Evolutionary conservation across 179 eudicot species (phyloP).

Genomic region (Beta macrorhiza): DNA sequence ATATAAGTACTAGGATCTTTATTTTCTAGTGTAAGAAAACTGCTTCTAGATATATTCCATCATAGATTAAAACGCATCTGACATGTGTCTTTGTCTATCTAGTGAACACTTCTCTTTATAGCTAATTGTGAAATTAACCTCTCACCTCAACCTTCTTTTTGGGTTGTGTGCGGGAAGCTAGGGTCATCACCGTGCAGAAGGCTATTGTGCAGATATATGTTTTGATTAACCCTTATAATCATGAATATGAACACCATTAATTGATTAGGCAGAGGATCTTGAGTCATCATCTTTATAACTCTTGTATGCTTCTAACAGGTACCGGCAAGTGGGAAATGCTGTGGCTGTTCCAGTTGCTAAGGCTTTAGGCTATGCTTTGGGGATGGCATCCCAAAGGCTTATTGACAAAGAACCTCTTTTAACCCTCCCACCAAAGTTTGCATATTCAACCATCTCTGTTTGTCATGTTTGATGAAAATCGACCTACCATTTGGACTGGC

Average conservation of each 20-base stretch:
- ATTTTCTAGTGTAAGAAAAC: background rate
- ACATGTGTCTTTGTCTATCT: background rate
- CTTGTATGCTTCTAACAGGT: conserved; percentile 40
- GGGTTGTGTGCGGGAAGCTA: background rate
- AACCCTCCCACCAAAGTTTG: conserved; percentile 76
- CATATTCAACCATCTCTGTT: conserved; percentile 37
- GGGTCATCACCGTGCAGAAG: background rate
- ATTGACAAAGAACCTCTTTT: conserved; percentile 52
- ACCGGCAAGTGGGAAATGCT: conserved; percentile 93
- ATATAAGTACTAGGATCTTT: background rate
- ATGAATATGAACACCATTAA: background rate
- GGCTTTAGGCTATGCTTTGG: conserved; percentile 86
- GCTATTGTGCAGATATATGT: background rate
- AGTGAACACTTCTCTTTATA: background rate
- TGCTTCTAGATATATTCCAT: background rate
- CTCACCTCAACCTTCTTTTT: background rate
- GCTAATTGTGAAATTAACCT: background rate
- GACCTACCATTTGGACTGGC: background rate
- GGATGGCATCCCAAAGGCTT: conserved; percentile 65
- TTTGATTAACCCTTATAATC: background rate
- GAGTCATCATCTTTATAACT: background rate
- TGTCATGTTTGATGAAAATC: conserved; percentile 1
- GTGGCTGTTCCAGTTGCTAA: conserved; percentile 80
- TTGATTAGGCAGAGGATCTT: background rate
- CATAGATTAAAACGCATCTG: background rate